phyloP scores from a whole-genome alignment of 768 basidiomycete species.

The Suillus brevipes region DNA sequence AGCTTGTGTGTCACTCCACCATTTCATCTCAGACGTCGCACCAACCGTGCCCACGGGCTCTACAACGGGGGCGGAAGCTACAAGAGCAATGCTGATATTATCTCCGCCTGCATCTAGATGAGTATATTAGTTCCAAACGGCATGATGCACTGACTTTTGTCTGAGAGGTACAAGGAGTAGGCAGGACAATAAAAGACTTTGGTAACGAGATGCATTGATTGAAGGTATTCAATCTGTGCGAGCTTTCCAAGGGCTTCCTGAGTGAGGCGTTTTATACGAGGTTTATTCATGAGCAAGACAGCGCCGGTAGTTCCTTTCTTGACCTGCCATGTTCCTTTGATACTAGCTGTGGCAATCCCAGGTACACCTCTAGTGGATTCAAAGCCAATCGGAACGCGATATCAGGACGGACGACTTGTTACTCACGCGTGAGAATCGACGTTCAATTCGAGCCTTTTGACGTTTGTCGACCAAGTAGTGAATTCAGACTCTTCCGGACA shows the following conservation, averaged over 20 bases:
- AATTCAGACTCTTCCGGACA: conserved; percentile 1
- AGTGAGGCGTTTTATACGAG: neutral
- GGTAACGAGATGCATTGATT: neutral
- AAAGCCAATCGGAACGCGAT: neutral
- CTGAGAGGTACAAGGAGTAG: conserved; percentile 1
- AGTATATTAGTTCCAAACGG: neutral
- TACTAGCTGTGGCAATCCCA: neutral
- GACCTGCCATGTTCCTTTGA: conserved; percentile 5
- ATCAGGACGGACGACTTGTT: neutral
- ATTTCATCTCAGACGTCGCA: neutral
- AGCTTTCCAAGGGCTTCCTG: neutral
- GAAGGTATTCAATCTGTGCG: neutral
- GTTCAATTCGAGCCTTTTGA: neutral
- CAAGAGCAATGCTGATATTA: neutral
- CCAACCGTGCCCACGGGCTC: neutral
- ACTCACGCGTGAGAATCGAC: neutral
- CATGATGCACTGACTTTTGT: conserved; percentile 1
- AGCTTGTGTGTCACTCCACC: conserved; percentile 1
- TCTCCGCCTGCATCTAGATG: conserved; percentile 2
- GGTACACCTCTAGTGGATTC: neutral
- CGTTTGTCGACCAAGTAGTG: conserved; percentile 1
- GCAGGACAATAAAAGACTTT: conserved; percentile 5
- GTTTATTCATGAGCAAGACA: conserved; percentile 3
- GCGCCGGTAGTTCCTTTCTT: conserved; percentile 1
- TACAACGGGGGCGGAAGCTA: neutral